Base-by-base conservation (phyloP, 2,329 filamentous ascomycete species). In the Aureobasidium sp. region DNA sequence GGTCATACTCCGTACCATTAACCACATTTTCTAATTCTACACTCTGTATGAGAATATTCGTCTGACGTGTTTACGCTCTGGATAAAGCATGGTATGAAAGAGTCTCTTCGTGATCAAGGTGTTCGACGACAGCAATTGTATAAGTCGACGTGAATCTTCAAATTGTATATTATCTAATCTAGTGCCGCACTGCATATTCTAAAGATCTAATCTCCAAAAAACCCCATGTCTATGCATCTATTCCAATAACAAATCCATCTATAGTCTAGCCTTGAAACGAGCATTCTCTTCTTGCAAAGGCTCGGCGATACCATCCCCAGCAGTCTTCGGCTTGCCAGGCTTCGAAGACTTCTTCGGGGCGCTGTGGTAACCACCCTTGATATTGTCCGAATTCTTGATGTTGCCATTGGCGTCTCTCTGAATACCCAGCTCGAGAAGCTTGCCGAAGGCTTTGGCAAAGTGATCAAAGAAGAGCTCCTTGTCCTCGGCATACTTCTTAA, bases 381-480 rank as follows among this genome's bases (percentile, higher is more conserved):
- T 70, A 67, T 85, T 85, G 66, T 86, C 83, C 12, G 78, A 74
- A 67, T 86, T 85, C 35, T 77, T 70, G 42, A 87, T 73, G 8
- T 70, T 75, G 0, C 82, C 84, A 8, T 75, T 69, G 11, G 69
- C 78, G 67, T 86, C 83, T 44, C 84, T 76, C 53, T 72, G 67
- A 62, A 87, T 84, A 0, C 84, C 84, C 64, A 87, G 70, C 72
- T 86, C 84, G 57, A 86, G 68, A 70, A 87, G 67, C 72, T 85
- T 85, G 12, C 76, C 78, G 70, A 86, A 86, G 0, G 78, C 84
- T 62, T 77, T 77, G 15, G 77, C 69, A 67, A 87, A 87, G 68
- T 86, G 79, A 49, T 77, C 77, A 67, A 85, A 87, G 75, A 87
- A 86, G 48, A 78, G 64, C 0, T 85, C 83, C 71, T 85, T 85